Base-by-base conservation (phyloP, 2,329 filamentous ascomycete species). In the Xylariaceae sp. region DNA sequence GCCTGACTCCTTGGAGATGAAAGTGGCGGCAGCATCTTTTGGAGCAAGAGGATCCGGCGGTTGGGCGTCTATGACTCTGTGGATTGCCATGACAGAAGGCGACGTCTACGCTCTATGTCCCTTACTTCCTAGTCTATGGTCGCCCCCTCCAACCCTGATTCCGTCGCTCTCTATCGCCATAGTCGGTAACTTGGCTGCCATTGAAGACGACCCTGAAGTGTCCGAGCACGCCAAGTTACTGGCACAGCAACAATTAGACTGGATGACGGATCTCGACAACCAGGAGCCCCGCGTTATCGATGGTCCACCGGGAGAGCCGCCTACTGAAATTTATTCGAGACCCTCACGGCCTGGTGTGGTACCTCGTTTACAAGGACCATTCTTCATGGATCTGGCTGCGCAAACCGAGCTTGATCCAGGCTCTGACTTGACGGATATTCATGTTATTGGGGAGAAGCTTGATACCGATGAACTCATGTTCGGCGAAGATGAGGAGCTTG, bases 21-120 rank as follows among this genome's bases (percentile, higher is more conserved):
- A 97, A 70, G 91, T 96, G 18, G 91, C 92, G 3, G 88, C 92
- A 1, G 92, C 92, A 54, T 90, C 87, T 71, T 99, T 99, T 76
- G 79, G 82, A 42, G 78, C 77, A 10, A 80, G 81, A 64, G 80
- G 79, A 42, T 83, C 83, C 5, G 93, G 92, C 11, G 92, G 92
- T 56, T 99, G 94, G 94, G 89, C 92, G 6, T 86, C 92, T 8
- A 97, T 97, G 89, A 97, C 94, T 0, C 80, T 99, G 9, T 99
- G 93, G 90, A 78, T 97, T 55, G 92, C 92, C n/a, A 99, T 97
- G 89, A 85, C 86, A 44, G 89, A 91, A 61, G 94, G 94, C 2
- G 92, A 97, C 70, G 83, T 97, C 4, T 99, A 99, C 70, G 92
- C 93, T 1, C 78, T 99, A 7, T 97, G 92, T 71, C 94, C 94